These are phyloP conservation scores for Erucastrum elatum DNA, from an alignment of 345 rosid species.

Conservation along the genomic window DNA sequence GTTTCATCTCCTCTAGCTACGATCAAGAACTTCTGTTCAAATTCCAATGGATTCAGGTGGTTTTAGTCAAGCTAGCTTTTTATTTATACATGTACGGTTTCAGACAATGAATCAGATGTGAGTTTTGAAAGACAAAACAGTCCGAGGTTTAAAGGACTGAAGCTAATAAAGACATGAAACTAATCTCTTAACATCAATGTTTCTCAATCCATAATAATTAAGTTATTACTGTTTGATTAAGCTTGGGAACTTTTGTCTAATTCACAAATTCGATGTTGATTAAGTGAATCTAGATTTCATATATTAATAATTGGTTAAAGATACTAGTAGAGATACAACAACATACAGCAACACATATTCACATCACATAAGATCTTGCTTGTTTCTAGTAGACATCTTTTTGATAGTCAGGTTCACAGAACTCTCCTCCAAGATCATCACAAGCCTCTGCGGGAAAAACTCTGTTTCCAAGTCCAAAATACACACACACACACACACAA, in stretches of 20 bases:
- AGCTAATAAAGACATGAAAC: too few species aligned
- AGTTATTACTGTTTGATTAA: neutral
- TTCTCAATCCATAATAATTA: too few species aligned
- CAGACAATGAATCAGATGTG: too few species aligned
- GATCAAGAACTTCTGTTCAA: too few species aligned
- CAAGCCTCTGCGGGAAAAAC: slow-evolving; percentile 79
- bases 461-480: slow-evolving; percentile 42
- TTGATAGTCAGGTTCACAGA: slow-evolving; percentile 68
- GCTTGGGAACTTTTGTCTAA: neutral
- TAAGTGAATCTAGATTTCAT: slow-evolving; percentile 12
- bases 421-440: slow-evolving; percentile 94
- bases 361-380: slow-evolving; percentile 14
- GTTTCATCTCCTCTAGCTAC: too few species aligned
- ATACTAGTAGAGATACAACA: slow-evolving; percentile 23
- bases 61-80: too few species aligned
- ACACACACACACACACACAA: slow-evolving; percentile 28
- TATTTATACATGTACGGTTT: too few species aligned
- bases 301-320: neutral
- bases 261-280: neutral
- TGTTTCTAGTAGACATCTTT: slow-evolving; percentile 41
- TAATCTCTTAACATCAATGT: too few species aligned
- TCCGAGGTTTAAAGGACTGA: too few species aligned
- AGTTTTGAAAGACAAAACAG: too few species aligned
- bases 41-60: too few species aligned
- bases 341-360: slow-evolving; percentile 13